phyloP scores from a whole-genome alignment of 257 asterid genomes.

The Solanum sejunctum region DNA sequence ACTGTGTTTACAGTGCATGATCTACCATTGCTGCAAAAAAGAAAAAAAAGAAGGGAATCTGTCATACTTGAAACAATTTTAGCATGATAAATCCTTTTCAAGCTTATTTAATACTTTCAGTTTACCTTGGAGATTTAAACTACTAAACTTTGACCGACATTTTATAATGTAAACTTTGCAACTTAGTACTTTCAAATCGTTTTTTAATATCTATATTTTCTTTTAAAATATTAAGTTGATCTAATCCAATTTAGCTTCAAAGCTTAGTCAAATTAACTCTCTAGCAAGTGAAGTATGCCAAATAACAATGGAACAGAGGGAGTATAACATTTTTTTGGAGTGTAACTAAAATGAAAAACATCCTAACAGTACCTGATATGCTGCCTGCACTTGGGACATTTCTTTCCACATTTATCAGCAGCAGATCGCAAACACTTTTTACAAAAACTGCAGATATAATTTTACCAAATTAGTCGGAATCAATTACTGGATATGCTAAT shows the following conservation, averaged over 20 bases:
- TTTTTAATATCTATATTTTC: background rate
- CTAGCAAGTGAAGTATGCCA: background rate
- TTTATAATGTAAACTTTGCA: background rate
- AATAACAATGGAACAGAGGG: background rate
- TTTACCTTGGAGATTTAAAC: background rate
- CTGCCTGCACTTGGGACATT: constrained; percentile 96
- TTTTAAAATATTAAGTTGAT: background rate
- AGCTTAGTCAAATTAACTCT: background rate
- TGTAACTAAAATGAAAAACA: background rate
- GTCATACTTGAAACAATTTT: background rate
- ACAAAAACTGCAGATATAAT: constrained; percentile 50
- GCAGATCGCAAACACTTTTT: constrained; percentile 74
- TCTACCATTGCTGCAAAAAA: constrained; percentile 56
- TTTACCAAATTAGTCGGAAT: background rate
- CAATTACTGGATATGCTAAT: background rate
- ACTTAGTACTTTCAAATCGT: background rate
- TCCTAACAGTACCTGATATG: constrained; percentile 41
- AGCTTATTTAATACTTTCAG: background rate
- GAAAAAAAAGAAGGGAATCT: background rate
- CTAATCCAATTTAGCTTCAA: background rate
- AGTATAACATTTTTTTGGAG: background rate
- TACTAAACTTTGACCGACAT: background rate
- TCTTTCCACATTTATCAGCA: constrained; percentile 91
- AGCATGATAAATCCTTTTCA: background rate
- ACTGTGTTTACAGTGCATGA: constrained; percentile 88